Percentiles rank a stretch among this genome's conserved stretches.
phyloP scores from a whole-genome alignment of 306 rosid species.

The Hippophae rhamnoides region DNA sequence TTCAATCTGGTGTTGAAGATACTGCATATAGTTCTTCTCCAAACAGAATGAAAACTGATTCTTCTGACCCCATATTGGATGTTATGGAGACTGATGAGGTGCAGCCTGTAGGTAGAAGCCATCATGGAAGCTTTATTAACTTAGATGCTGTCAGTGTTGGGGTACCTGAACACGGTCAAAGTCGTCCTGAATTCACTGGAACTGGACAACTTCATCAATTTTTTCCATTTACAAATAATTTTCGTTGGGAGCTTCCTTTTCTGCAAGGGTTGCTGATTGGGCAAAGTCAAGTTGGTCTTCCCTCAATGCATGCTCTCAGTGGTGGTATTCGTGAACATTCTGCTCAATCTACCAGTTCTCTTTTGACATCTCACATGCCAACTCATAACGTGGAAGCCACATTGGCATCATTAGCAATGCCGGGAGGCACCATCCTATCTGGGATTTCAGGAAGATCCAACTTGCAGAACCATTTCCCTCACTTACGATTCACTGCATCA shows the following conservation, averaged over 20 bases:
- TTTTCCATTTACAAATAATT: constrained; percentile 51
- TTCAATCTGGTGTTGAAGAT: constrained; percentile 35
- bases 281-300: constrained; percentile 72
- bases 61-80: constrained; percentile 29
- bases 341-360: not conserved
- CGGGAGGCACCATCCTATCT: constrained; percentile 44
- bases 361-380: too few relatives aligned
- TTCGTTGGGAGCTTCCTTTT: constrained; percentile 82
- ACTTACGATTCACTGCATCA: constrained; percentile 32
- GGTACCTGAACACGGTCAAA: too few relatives aligned
- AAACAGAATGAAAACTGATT: constrained; percentile 35
- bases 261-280: constrained; percentile 93
- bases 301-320: constrained; percentile 25
- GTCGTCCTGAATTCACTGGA: too few relatives aligned
- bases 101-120: constrained; percentile 35
- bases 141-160: too few relatives aligned
- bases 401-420: constrained; percentile 33
- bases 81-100: constrained; percentile 32
- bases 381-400: too few relatives aligned
- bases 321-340: constrained; percentile 32
- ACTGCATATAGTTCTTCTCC: constrained; percentile 23
- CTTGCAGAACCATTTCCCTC: constrained; percentile 47
- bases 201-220: not conserved
- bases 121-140: constrained; percentile 8
- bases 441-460: constrained; percentile 57